These are phyloP conservation scores for Phenoliferia sp. DNA, from an alignment of 1,284 basidiomycete genomes.

Conservation along the genomic window DNA sequence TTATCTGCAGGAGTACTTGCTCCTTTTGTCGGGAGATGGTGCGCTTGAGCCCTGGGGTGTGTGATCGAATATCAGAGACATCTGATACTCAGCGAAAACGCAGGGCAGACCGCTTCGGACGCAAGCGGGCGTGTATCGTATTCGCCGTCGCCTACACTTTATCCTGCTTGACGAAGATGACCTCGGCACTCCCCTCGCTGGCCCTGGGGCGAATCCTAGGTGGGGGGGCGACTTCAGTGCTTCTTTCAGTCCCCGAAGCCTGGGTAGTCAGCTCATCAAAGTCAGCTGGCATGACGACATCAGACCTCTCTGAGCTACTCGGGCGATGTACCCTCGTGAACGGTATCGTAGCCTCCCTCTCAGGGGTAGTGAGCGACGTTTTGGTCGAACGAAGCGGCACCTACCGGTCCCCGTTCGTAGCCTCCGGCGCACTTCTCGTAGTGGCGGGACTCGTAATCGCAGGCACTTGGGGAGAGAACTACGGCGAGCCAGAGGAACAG, in stretches of 20 bases:
- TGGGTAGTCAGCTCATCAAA: slow-evolving; percentile 64
- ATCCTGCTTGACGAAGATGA: slow-evolving; percentile 56
- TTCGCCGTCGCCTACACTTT: slow-evolving; percentile 62
- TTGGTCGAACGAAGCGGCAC: slow-evolving; percentile 50
- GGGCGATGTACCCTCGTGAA: slow-evolving; percentile 66
- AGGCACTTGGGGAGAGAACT: slow-evolving; percentile 61
- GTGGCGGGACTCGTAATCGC: slow-evolving; percentile 57
- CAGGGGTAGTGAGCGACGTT: slow-evolving; percentile 61
- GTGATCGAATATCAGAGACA: background rate
- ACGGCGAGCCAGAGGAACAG: slow-evolving; percentile 28
- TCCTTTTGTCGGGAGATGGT: slow-evolving; percentile 66
- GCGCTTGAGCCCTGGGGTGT: slow-evolving; percentile 54
- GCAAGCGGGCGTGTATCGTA: slow-evolving; percentile 59
- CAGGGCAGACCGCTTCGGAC: slow-evolving; percentile 49
- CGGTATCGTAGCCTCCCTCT: slow-evolving; percentile 61
- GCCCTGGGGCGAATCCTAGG: slow-evolving; percentile 48
- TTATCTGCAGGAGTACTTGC: slow-evolving; percentile 61
- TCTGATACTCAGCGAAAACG: background rate
- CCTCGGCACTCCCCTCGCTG: slow-evolving; percentile 54
- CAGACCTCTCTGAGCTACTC: slow-evolving; percentile 62
- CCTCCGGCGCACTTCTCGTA: slow-evolving; percentile 55
- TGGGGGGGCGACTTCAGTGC: slow-evolving; percentile 65
- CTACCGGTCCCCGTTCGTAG: slow-evolving; percentile 60
- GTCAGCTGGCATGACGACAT: slow-evolving; percentile 50
- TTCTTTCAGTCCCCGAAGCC: slow-evolving; percentile 67